Conservation (phyloP, 2,329 filamentous ascomycete genomes). For the Colletotrichum tofieldiae region DNA sequence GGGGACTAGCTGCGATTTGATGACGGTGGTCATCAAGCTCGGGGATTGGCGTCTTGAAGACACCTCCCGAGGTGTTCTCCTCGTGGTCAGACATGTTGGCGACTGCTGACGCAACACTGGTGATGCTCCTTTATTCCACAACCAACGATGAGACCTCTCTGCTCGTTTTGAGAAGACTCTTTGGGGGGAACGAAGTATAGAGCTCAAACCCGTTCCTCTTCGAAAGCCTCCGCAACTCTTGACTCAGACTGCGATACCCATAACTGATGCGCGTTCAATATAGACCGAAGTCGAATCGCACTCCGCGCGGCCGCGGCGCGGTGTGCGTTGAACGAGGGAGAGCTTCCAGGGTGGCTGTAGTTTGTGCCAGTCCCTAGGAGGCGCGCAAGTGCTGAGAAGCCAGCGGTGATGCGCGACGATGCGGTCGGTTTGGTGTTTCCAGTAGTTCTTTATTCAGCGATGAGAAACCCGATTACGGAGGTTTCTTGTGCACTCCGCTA, state of each 20-base stretch:
- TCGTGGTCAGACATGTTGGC: constrained; percentile 78
- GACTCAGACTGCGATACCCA: constrained; percentile 38
- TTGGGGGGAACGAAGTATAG: constrained; percentile 2
- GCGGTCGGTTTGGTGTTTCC: background rate
- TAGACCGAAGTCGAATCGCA: constrained; percentile 32
- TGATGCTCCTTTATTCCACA: constrained; percentile 4
- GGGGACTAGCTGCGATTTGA: constrained; percentile 74
- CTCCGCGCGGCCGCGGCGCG: constrained; percentile 41
- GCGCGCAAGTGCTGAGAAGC: constrained; percentile 10
- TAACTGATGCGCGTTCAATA: constrained; percentile 35
- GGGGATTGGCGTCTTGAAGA: constrained; percentile 82
- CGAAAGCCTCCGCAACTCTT: constrained; percentile 41
- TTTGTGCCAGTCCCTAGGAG: constrained; percentile 5
- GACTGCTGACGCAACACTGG: constrained; percentile 51
- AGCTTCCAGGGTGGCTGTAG: constrained; percentile 30
- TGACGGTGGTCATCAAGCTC: constrained; percentile 91
- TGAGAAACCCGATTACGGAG: constrained; percentile 85
- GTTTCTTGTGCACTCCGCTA: constrained; percentile 96
- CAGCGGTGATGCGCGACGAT: constrained; percentile 15
- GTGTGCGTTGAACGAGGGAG: constrained; percentile 29
- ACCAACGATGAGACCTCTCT: background rate
- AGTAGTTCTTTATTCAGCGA: background rate
- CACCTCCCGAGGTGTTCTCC: constrained; percentile 71
- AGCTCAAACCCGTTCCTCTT: constrained; percentile 28
- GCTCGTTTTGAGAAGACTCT: constrained; percentile 1